Base-by-base conservation (phyloP, 768 basidiomycete genomes). In the Lactifluus pinguis region DNA sequence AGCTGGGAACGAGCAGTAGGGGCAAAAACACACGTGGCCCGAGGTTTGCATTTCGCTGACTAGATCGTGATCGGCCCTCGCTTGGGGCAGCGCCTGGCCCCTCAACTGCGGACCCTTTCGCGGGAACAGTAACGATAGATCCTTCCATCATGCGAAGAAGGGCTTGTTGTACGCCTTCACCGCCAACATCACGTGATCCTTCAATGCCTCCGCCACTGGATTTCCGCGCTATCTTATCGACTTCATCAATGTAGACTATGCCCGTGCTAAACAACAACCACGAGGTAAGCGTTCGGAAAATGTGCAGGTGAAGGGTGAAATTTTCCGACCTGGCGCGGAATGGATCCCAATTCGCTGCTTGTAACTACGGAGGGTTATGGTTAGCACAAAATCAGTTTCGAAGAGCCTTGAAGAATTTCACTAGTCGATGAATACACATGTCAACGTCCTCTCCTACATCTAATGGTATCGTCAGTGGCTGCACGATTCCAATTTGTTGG, bases 381-480 rank as follows among this genome's bases (percentile, higher is more conserved):
- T 65, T 41, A 65, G 57, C n/a, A 45, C 2, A 45, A 30, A 32
- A 4, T 36, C 14, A 10, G 17, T 39, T 39, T 38, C 41, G 30
- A 68, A 38, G n/a, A 21, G n/a, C 19, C 53, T 11, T 55, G 8
- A 30, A n/a, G 30, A 47, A 21, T 65, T 78, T 72, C 65, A 87
- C 90, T 68, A 98, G 75, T 60, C 95, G 80, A 60, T 92, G 86
- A 29, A 98, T 83, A 48, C 89, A 86, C 78, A 87, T 87, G 63
- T 98, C 95, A 8, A 97, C 95, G 69, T 98, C 95, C 69, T 97
- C 95, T 65, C 95, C 95, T 49, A 98, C 92, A 74, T 97, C 90
- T 93, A 55, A 52, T 13, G 5, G 34, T 4, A 14, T 29, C 21
- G 32, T 64, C 29, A 64, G 58, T 48, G 48, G 42, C 29, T 13